Evolutionary conservation across 768 basidiomycete species (phyloP).

Genomic region (Nidularia sp.): DNA sequence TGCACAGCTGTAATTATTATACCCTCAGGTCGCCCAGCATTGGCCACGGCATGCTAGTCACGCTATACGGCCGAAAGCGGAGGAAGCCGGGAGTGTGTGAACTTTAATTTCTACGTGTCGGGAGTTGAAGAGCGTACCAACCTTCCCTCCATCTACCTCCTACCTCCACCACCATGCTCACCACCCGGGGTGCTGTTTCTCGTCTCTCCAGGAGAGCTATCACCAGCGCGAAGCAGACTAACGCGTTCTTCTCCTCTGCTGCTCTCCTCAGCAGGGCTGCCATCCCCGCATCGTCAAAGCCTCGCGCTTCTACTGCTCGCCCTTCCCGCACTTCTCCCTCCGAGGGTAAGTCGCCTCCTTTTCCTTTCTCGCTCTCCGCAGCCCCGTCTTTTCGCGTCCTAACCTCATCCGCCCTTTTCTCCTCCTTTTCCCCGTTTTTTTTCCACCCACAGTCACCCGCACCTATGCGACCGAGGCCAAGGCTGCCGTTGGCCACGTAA

Average conservation of each 20-base stretch:
- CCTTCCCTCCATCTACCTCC: constrained; percentile 20
- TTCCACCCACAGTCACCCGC: constrained; percentile 47
- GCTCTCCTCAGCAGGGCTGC: constrained; percentile 53
- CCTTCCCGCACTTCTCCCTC: constrained; percentile 43
- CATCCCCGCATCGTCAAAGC: constrained; percentile 37
- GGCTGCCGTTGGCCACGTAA: constrained; percentile 71
- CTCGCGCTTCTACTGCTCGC: constrained; percentile 44
- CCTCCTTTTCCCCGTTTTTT: constrained; percentile 8
- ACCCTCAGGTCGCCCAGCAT: not conserved
- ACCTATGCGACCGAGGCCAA: constrained; percentile 90
- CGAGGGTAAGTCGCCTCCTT: constrained; percentile 41
- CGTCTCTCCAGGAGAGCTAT: constrained; percentile 84
- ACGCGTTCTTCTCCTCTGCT: constrained; percentile 79
- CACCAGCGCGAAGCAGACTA: constrained; percentile 69
- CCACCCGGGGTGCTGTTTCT: constrained; percentile 80
- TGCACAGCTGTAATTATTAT: too few relatives aligned
- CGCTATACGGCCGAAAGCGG: constrained; percentile 18
- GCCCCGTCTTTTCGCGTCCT: not conserved
- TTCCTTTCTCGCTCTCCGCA: not conserved
- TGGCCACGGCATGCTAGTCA: too few relatives aligned
- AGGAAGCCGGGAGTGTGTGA: constrained; percentile 47
- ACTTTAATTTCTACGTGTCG: constrained; percentile 44
- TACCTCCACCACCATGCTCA: constrained; percentile 63
- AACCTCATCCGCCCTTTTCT: constrained; percentile 3
- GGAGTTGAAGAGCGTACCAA: constrained; percentile 22